phyloP scores from a whole-genome alignment of 2,329 filamentous ascomycete species.

The Aspergillus ochraceoroseus region DNA sequence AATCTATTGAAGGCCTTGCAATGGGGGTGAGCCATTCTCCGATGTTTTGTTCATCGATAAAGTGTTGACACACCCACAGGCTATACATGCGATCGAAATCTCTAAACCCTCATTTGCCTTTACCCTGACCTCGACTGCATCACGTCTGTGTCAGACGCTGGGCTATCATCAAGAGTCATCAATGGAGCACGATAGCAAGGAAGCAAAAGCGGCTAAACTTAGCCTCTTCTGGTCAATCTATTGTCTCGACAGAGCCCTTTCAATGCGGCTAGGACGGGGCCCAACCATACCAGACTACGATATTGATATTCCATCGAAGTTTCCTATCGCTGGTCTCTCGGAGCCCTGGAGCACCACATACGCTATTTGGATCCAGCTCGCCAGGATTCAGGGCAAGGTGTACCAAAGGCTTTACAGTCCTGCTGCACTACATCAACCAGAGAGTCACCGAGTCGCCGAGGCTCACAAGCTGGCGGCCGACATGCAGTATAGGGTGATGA shows the following conservation, averaged over 20 bases:
- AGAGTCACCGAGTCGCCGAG: constrained; percentile 25
- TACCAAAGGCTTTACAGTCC: constrained; percentile 55
- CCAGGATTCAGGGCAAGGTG: constrained; percentile 55
- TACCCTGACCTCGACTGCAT: constrained; percentile 57
- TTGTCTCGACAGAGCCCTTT: constrained; percentile 55
- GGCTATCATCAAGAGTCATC: constrained; percentile 51
- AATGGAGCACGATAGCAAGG: constrained; percentile 24
- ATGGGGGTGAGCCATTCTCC: constrained; percentile 50
- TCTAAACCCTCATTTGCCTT: constrained; percentile 61
- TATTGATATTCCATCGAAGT: constrained; percentile 45
- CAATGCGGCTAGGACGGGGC: constrained; percentile 56
- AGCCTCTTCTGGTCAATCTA: constrained; percentile 58
- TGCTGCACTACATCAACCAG: constrained; percentile 27
- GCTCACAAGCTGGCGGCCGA: constrained; percentile 29
- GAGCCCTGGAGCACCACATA: constrained; percentile 47
- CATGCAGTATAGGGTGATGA: constrained; percentile 28
- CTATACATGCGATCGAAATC: constrained; percentile 58
- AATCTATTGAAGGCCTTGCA: constrained; percentile 57
- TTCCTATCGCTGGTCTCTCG: constrained; percentile 4
- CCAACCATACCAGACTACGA: constrained; percentile 58
- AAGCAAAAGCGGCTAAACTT: constrained; percentile 31
- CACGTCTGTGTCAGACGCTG: constrained; percentile 57
- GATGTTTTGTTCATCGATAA: background rate
- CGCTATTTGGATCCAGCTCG: constrained; percentile 52
- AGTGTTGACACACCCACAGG: constrained; percentile 36